Percentiles rank a stretch among this genome's conserved stretches.
phyloP scores from a whole-genome alignment of 441 rosid genomes.

The Euphorbia schlechtendalii region DNA sequence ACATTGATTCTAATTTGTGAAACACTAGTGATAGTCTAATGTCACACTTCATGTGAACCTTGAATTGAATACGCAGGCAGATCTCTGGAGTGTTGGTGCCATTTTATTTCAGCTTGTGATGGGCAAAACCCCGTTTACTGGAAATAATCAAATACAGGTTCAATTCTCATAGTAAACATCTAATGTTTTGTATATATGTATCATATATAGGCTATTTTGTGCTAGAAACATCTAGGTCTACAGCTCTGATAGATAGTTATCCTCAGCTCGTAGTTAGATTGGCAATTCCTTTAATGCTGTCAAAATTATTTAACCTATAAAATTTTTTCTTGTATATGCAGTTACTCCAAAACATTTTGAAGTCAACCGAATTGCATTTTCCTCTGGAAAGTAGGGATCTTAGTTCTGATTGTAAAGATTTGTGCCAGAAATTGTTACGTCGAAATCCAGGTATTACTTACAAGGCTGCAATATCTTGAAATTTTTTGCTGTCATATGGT shows the following conservation, averaged over 20 bases:
- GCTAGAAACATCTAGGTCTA: conserved; percentile 4
- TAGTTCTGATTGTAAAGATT: conserved; percentile 67
- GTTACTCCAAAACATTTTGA: conserved; percentile 90
- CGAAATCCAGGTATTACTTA: conserved; percentile 72
- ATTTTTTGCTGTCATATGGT: conserved; percentile 10
- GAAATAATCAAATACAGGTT: conserved; percentile 88
- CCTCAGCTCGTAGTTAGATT: conserved; percentile 2
- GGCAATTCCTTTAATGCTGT: conserved; percentile 15
- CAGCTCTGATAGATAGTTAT: conserved; percentile 3
- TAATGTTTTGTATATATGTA: too few species aligned
- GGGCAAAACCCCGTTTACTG: conserved; percentile 90
- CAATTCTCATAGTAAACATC: conserved; percentile 11
- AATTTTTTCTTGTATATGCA: conserved; percentile 29
- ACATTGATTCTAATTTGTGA: conserved; percentile 17
- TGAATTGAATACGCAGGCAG: conserved; percentile 71
- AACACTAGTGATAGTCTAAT: conserved; percentile 1
- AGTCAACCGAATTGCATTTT: conserved; percentile 72
- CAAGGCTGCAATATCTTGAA: conserved; percentile 8
- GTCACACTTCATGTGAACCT: conserved; percentile 27
- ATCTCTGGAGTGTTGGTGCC: conserved; percentile 99
- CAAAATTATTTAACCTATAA: conserved; percentile 15
- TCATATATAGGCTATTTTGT: neutral
- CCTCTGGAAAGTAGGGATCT: conserved; percentile 51
- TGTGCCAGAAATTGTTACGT: conserved; percentile 86
- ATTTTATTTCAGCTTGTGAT: conserved; percentile 91